These are phyloP conservation scores for Daldinia loculata DNA, from an alignment of 495 filamentous ascomycete species.

Conservation along the genomic window DNA sequence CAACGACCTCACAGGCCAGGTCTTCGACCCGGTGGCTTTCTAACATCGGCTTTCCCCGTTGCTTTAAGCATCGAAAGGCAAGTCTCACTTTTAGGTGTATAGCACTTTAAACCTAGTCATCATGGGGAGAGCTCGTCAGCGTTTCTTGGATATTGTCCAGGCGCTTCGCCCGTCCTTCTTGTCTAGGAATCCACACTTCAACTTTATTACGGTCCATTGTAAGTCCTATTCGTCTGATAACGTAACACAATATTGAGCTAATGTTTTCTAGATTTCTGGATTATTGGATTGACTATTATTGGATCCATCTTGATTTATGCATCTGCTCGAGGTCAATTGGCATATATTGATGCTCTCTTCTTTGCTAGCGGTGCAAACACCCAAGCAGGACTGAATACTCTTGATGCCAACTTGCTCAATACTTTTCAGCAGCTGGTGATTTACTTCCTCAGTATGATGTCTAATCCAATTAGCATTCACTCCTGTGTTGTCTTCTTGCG, in stretches of 20 bases:
- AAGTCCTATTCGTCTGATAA: slow-evolving; percentile 41
- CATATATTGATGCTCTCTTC: slow-evolving; percentile 91
- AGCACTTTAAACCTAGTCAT: slow-evolving; percentile 11
- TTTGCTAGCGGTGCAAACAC: slow-evolving; percentile 81
- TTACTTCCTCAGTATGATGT: slow-evolving; percentile 74
- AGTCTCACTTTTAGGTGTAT: neutral
- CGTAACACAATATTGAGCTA: neutral
- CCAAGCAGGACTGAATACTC: slow-evolving; percentile 90
- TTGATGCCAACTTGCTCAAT: slow-evolving; percentile 76
- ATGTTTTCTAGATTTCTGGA: slow-evolving; percentile 70
- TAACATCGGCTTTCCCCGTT: slow-evolving; percentile 35
- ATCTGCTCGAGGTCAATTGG: slow-evolving; percentile 60
- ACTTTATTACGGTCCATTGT: slow-evolving; percentile 89
- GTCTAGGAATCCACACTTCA: slow-evolving; percentile 69
- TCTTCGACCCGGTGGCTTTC: slow-evolving; percentile 34
- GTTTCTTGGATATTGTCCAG: slow-evolving; percentile 53
- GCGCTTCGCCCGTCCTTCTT: slow-evolving; percentile 59
- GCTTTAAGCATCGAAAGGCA: slow-evolving; percentile 8
- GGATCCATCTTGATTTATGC: slow-evolving; percentile 80
- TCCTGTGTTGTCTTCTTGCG: slow-evolving; percentile 87
- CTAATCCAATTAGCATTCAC: slow-evolving; percentile 92
- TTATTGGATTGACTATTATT: slow-evolving; percentile 72
- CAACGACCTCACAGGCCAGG: slow-evolving; percentile 41
- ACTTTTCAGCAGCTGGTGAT: slow-evolving; percentile 81
- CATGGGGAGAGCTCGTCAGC: slow-evolving; percentile 33